Percentiles rank a stretch among this genome's conserved stretches.
phyloP scores from a whole-genome alignment of 371 early-diverging fungal genomes.

The Lichtheimia ornata region DNA sequence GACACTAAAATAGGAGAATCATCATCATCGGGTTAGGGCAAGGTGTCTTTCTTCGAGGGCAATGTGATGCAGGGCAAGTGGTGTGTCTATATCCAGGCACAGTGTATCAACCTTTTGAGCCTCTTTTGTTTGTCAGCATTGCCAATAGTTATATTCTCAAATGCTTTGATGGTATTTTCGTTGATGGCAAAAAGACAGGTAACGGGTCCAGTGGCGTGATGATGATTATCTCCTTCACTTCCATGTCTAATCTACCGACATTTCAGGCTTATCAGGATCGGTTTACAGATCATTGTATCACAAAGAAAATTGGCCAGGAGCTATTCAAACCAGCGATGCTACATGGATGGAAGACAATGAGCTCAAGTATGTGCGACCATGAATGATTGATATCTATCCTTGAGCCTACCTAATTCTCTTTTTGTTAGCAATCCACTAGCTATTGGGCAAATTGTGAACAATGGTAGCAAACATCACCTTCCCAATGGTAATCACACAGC shows the following conservation, averaged over 20 bases:
- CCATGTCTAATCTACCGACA: not conserved
- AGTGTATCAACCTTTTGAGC: slow-evolving; percentile 53
- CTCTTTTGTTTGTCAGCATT: slow-evolving; percentile 53
- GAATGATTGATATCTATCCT: not conserved
- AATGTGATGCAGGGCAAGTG: slow-evolving; percentile 5
- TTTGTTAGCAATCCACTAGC: slow-evolving; percentile 50
- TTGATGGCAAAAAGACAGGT: slow-evolving; percentile 55
- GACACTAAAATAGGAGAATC: not conserved
- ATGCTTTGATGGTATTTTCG: slow-evolving; percentile 56
- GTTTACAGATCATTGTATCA: slow-evolving; percentile 46
- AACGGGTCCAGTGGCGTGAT: not conserved
- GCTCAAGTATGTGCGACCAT: slow-evolving; percentile 10
- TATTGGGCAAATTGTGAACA: slow-evolving; percentile 60
- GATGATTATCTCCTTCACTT: too few species aligned
- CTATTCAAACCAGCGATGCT: slow-evolving; percentile 49
- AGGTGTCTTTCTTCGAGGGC: slow-evolving; percentile 8
- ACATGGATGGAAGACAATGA: slow-evolving; percentile 47
- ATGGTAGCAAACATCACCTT: slow-evolving; percentile 31
- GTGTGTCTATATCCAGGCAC: slow-evolving; percentile 32
- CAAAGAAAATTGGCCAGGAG: slow-evolving; percentile 62
- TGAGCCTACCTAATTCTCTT: not conserved
- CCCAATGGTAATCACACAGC: slow-evolving; percentile 41
- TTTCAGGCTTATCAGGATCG: slow-evolving; percentile 40
- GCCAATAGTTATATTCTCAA: slow-evolving; percentile 57
- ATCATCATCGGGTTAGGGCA: too few species aligned